Base-by-base conservation (phyloP, 148 eudicot genomes). In the Dianthus caryophyllus region DNA sequence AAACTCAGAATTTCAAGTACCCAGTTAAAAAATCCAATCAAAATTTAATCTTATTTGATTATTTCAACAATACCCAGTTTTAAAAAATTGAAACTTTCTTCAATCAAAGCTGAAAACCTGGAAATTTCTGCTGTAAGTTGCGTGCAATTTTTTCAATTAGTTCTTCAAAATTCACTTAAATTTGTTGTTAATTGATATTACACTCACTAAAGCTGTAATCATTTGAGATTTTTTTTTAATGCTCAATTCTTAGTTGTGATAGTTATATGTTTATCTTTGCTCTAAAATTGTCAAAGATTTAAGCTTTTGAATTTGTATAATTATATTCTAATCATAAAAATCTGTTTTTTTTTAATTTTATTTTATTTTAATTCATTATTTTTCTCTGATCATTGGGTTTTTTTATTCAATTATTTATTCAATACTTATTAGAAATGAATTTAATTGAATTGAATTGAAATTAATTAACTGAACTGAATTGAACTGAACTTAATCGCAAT, bases 111-210 rank as follows among this genome's bases (percentile, higher is more conserved):
- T 13, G 14, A 38, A 50, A 21, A 68, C 46, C 64, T 27, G 26
- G 54, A 55, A 27, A 33, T 44, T 57, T 24, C 16, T n/a, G 27
- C 61, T 57, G 2, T 68, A 27, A 57, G 54, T 58, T 68, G 9
- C 38, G 3, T 38, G 44, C 29, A 18, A 0, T 44, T 43, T 27
- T 44, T 38, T 18, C 48, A 2, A 2, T 48, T 29, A 29, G 9
- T 0, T 50, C 11, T 21, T 18, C 54, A n/a, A 50, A 50, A 50
- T 41, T 5, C 5, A 41, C 10, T 41, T 41, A 54, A n/a, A 24
- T 13, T 54, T 8, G 1, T 54, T 25, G 15, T 24, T 2, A 1
- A 54, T 54, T 25, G 31, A 25, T 0, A 9, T 1, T 54, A 4
- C 9, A 21, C 5, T 54, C 9, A 25, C 11, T 54, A 11, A 54